Percentiles rank a stretch among this genome's conserved stretches.
These are phyloP conservation scores for Saccharomycopsis vini DNA, from an alignment of 805 yeast species.

Conservation along the genomic window DNA sequence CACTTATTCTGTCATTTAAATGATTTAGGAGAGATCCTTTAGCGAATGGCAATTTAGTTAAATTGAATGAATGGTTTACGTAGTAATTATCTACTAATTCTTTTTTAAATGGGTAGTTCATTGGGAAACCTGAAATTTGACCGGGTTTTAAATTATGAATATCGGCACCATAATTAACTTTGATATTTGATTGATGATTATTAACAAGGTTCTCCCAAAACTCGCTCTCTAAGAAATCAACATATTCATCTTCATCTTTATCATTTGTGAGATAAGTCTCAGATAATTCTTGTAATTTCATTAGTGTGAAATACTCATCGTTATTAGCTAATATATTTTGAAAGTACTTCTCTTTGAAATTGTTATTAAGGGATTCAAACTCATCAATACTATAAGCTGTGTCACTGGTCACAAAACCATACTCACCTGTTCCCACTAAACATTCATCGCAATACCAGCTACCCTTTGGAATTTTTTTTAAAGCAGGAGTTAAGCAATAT, in stretches of 20 bases:
- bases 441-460: constrained; percentile 82
- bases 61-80: constrained; percentile 61
- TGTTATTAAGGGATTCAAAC: constrained; percentile 48
- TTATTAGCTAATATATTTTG: constrained; percentile 29
- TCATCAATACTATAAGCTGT: constrained; percentile 46
- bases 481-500: constrained; percentile 53
- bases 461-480: constrained; percentile 43
- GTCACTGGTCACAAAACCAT: constrained; percentile 73
- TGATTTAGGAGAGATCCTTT: constrained; percentile 61
- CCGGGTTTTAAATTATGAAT: constrained; percentile 60
- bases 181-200: constrained; percentile 36
- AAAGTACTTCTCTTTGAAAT: constrained; percentile 40
- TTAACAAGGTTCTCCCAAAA: constrained; percentile 55
- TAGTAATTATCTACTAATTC: constrained; percentile 28
- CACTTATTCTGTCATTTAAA: constrained; percentile 63
- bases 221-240: constrained; percentile 39
- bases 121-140: constrained; percentile 71
- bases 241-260: constrained; percentile 22
- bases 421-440: constrained; percentile 77
- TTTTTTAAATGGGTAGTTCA: constrained; percentile 26
- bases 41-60: constrained; percentile 63
- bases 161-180: constrained; percentile 80
- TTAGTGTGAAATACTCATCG: neutral
- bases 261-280: constrained; percentile 51
- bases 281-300: constrained; percentile 33